A percentile compares a stretch with the other conserved stretches of the same genome.
Evolutionary conservation across 2,329 filamentous ascomycete species (phyloP).

Genomic region (Pseudogymnoascus sp.): DNA sequence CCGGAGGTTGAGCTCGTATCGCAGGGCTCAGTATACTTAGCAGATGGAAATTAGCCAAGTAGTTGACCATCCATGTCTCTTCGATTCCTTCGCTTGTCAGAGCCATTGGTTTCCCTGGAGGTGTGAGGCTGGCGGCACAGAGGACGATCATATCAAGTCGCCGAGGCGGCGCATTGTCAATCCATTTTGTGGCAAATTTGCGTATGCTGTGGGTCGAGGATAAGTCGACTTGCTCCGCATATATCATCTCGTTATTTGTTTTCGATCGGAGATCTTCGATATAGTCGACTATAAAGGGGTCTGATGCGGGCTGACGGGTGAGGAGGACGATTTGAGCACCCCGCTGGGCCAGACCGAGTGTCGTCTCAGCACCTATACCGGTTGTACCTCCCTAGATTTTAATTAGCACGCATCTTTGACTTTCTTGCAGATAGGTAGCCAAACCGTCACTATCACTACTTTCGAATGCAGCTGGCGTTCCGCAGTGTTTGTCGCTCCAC

Average conservation of each 20-base stretch:
- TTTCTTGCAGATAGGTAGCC: conserved; percentile 13
- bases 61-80: conserved; percentile 89
- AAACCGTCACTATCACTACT: conserved; percentile 82
- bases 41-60: conserved; percentile 90
- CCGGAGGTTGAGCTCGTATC: conserved; percentile 81
- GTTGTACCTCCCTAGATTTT: conserved; percentile 68
- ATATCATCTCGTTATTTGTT: conserved; percentile 80
- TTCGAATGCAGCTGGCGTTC: conserved; percentile 88
- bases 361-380: conserved; percentile 75
- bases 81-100: conserved; percentile 75
- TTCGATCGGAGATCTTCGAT: conserved; percentile 75
- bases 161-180: conserved; percentile 86
- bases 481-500: conserved; percentile 63
- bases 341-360: conserved; percentile 64
- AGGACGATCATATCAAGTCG: conserved; percentile 86
- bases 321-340: conserved; percentile 89
- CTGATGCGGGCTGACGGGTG: conserved; percentile 70
- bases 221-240: conserved; percentile 90
- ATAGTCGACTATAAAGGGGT: conserved; percentile 86
- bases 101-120: conserved; percentile 50
- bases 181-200: conserved; percentile 93
- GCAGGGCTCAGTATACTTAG: conserved; percentile 86
- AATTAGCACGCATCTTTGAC: conserved; percentile 18
- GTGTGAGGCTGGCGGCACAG: conserved; percentile 71
- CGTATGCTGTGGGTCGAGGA: conserved; percentile 83